Conservation (phyloP, 441 rosid species). For the Pelargonium cotyledonis region DNA sequence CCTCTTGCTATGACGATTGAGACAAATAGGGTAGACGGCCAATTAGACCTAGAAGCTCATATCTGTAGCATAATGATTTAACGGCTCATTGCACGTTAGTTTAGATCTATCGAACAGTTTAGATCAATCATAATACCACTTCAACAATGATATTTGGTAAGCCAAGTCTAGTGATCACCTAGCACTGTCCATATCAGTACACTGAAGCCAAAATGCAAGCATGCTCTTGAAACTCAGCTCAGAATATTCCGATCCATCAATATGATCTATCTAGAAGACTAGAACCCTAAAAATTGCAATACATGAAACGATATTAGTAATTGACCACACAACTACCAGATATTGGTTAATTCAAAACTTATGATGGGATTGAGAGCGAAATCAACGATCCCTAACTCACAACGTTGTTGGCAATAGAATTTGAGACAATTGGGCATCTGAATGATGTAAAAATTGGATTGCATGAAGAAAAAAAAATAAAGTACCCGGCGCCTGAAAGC, state of each 20-base stretch:
- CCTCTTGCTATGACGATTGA: no score
- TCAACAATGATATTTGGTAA: not conserved
- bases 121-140: not conserved
- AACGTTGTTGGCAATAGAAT: no score
- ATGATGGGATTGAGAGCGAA: no score
- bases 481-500: conserved; percentile 64
- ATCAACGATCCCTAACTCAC: no score
- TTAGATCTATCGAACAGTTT: conserved; percentile 1
- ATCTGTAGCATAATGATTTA: not conserved
- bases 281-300: not conserved
- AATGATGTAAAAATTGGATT: conserved; percentile 6
- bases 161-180: not conserved
- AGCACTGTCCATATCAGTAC: not conserved
- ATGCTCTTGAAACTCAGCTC: not conserved
- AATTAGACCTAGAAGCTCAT: not conserved
- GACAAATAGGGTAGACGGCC: no score
- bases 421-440: no score
- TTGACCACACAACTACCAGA: not conserved
- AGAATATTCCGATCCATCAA: not conserved
- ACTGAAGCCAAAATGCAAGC: not conserved
- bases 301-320: not conserved
- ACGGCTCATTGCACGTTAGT: not conserved
- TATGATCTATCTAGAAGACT: not conserved
- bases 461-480: conserved; percentile 12
- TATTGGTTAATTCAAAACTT: no score